Evolutionary conservation across 768 basidiomycete genomes (phyloP).

Genomic region (Amanita inopinata): DNA sequence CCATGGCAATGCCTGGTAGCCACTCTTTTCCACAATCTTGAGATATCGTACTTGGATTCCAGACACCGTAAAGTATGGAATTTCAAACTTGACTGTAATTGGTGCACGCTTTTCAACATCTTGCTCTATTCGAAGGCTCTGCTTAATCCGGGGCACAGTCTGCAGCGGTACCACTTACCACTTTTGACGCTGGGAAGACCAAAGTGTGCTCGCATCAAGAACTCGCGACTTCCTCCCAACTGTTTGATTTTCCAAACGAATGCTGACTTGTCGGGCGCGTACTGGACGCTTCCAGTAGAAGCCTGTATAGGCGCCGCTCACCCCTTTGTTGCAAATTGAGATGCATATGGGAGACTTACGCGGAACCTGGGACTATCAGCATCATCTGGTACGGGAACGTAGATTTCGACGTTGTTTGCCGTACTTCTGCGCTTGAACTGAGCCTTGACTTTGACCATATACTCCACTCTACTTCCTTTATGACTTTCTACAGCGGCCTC

Average conservation of each 20-base stretch:
- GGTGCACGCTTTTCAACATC: constrained; percentile 87
- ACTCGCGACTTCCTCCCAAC: constrained; percentile 90
- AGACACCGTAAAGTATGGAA: constrained; percentile 97
- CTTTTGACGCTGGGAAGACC: constrained; percentile 88
- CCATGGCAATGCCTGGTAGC: constrained; percentile 95
- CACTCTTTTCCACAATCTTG: constrained; percentile 98
- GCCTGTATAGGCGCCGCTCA: constrained; percentile 57
- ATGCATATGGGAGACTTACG: constrained; percentile 35
- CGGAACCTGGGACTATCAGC: constrained; percentile 97
- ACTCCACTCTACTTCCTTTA: constrained; percentile 86
- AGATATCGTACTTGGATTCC: constrained; percentile 97
- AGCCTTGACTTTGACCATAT: constrained; percentile 91
- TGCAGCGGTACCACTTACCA: constrained; percentile 41
- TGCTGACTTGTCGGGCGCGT: constrained; percentile 95
- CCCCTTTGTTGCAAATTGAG: not conserved
- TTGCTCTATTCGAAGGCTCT: constrained; percentile 34
- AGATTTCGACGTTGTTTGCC: constrained; percentile 98
- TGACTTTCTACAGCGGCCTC: constrained; percentile 96
- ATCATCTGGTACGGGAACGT: constrained; percentile 98
- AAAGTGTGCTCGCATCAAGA: constrained; percentile 97
- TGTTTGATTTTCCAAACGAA: constrained; percentile 99
- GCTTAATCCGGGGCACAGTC: not conserved
- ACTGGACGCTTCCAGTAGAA: constrained; percentile 90
- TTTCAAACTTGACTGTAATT: constrained; percentile 96
- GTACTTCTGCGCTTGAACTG: constrained; percentile 96